These are phyloP conservation scores for Apiotrichum montevideense DNA, from an alignment of 1,284 basidiomycete genomes.

Conservation along the genomic window DNA sequence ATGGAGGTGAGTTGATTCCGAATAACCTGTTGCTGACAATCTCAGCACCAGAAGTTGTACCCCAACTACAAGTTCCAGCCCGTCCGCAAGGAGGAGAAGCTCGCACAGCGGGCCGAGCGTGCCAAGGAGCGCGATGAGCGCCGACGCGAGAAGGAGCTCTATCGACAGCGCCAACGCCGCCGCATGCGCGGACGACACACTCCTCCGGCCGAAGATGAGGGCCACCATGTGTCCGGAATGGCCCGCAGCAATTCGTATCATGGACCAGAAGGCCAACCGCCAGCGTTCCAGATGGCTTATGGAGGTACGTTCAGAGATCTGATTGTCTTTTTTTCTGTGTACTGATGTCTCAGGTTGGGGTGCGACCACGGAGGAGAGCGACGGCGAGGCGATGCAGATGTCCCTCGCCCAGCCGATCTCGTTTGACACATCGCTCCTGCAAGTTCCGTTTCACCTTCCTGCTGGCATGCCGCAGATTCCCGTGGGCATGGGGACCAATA, in stretches of 20 bases:
- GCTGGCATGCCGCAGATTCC: not conserved
- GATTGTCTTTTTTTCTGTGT: not conserved
- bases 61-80: conserved; percentile 71
- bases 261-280: not conserved
- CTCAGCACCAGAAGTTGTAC: conserved; percentile 55
- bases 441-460: not conserved
- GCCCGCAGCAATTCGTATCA: not conserved
- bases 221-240: not conserved
- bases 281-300: not conserved
- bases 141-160: conserved; percentile 23
- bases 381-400: not conserved
- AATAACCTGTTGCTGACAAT: not conserved
- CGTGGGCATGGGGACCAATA: not conserved
- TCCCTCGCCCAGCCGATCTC: not conserved
- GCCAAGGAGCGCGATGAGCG: conserved; percentile 28
- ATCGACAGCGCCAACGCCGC: not conserved
- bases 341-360: not conserved
- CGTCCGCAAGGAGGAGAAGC: conserved; percentile 60
- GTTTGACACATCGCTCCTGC: not conserved
- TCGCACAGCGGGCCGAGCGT: conserved; percentile 49
- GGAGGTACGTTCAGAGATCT: not conserved
- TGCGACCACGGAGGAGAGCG: not conserved
- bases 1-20: conserved; percentile 48
- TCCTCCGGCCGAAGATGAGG: not conserved
- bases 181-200: not conserved